A percentile compares a stretch with the other conserved stretches of the same genome.
Evolutionary conservation across 2,329 filamentous ascomycete species (phyloP).

Genomic region (Diaporthe aspalathi): DNA sequence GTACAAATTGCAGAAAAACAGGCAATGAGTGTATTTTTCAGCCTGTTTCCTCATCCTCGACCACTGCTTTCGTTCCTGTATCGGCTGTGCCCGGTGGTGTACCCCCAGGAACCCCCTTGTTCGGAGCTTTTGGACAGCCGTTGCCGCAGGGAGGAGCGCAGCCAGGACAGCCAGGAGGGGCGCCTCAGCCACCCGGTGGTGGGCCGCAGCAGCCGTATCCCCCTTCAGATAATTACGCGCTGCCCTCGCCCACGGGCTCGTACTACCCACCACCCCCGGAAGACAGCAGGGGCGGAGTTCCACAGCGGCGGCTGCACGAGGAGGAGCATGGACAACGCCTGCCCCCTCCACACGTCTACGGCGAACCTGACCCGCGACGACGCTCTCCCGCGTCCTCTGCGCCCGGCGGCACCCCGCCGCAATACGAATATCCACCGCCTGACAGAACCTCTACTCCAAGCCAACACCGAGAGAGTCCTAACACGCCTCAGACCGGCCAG

Average conservation of each 20-base stretch:
- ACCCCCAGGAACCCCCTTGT: conserved; percentile 66
- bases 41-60: conserved; percentile 66
- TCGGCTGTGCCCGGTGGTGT: conserved; percentile 69
- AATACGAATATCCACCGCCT: conserved; percentile 48
- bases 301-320: conserved; percentile 52
- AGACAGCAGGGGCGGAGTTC: conserved; percentile 47
- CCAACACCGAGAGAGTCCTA: conserved; percentile 49
- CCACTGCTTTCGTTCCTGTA: conserved; percentile 69
- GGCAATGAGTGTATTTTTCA: conserved; percentile 72
- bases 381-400: conserved; percentile 62
- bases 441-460: conserved; percentile 52
- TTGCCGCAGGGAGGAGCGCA: conserved; percentile 48
- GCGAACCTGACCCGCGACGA: conserved; percentile 62
- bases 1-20: conserved; percentile 71
- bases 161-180: conserved; percentile 35
- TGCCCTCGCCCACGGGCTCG: conserved; percentile 52
- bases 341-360: conserved; percentile 58
- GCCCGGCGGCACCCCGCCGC: conserved; percentile 60
- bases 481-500: conserved; percentile 47
- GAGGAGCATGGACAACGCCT: conserved; percentile 56
- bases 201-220: conserved; percentile 37
- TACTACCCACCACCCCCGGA: conserved; percentile 51
- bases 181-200: conserved; percentile 38
- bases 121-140: conserved; percentile 68
- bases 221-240: conserved; percentile 37